Evolutionary conservation across 345 rosid genomes (phyloP), one percentile per base, ranked within the genome.

Genomic region (Aquilaria yunnanensis): DNA sequence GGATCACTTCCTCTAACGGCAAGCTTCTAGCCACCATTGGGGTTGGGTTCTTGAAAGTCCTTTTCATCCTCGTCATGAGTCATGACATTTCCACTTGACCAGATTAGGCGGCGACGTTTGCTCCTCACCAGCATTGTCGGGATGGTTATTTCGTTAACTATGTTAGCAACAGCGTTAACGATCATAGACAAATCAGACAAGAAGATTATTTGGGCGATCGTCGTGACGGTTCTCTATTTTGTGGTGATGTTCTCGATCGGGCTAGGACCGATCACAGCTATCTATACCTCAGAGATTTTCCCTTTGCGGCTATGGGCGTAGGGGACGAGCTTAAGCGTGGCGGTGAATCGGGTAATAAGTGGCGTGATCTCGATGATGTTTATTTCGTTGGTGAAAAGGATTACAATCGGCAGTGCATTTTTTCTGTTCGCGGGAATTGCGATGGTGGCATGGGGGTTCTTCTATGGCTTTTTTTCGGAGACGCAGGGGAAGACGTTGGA

Each of bases 241-340:
- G 67, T 61, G 12, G 71, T 63, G 1, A 56, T 55, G 1, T 72
- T 72, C 60, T 66, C 75, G 12, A 72, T 72, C 9, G 75, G 75
- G 31, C 47, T 67, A 50, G 75, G 75, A 2, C 75, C 75, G 11
- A 62, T 72, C 60, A 41, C 75, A 2, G 66, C 70, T 62, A 67
- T 72, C 6, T 72, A 72, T 56, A 66, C 64, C 70, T 67, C 71
- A 6, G 75, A 72, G 70, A 72, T 66, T 29, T 61, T 72, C 61
- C 68, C 68, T 6, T 32, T 65, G 43, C 45, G 68, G 47, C 49
- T 66, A 1, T 56, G 62, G 0, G 75, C 75, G 0, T 62, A 61
- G 56, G 75, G 70, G 6, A 31, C 59, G 6, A 48, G 67, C 43
- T 37, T 65, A 5, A 66, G 58, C 4, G 75, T 71, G 51, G 71